phyloP scores from a whole-genome alignment of 2,329 filamentous ascomycete species.

The Beauveria varroae region DNA sequence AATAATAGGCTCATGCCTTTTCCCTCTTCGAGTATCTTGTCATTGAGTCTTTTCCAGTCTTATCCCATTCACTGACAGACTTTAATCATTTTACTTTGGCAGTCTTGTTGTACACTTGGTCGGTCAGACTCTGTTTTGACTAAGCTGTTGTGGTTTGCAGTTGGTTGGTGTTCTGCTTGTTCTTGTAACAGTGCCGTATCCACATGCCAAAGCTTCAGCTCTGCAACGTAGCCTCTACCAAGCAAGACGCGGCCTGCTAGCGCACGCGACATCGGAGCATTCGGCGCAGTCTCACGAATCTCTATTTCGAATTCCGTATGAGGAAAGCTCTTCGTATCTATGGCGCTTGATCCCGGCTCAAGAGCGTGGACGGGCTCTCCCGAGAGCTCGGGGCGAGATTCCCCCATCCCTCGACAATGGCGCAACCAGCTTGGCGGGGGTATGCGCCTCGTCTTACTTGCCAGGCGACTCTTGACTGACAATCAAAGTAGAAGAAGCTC shows the following conservation, averaged over 20 bases:
- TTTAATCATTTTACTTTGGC: no score
- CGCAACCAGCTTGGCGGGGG: constrained; percentile 71
- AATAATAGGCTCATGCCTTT: no score
- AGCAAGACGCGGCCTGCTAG: constrained; percentile 6
- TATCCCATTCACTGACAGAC: no score
- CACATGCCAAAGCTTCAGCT: not conserved
- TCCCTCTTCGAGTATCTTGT: no score
- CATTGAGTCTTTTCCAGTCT: no score
- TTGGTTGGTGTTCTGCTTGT: not conserved
- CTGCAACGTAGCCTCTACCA: constrained; percentile 18
- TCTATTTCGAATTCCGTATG: constrained; percentile 9
- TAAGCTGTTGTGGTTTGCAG: not conserved
- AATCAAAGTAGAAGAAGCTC: constrained; percentile 40
- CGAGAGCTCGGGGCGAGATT: constrained; percentile 75
- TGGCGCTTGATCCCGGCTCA: constrained; percentile 56
- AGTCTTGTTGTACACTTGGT: no score
- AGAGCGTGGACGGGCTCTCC: constrained; percentile 60
- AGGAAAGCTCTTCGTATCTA: constrained; percentile 27
- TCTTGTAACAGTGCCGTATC: not conserved
- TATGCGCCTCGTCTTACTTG: constrained; percentile 35
- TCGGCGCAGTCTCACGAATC: constrained; percentile 2
- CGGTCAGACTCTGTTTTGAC: no score
- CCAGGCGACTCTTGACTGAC: not conserved
- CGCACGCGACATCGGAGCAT: not conserved
- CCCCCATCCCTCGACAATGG: constrained; percentile 68